These are phyloP conservation scores for Protomyces lactucae-debilis DNA, from an alignment of 1,139 yeast species.

Conservation along the genomic window DNA sequence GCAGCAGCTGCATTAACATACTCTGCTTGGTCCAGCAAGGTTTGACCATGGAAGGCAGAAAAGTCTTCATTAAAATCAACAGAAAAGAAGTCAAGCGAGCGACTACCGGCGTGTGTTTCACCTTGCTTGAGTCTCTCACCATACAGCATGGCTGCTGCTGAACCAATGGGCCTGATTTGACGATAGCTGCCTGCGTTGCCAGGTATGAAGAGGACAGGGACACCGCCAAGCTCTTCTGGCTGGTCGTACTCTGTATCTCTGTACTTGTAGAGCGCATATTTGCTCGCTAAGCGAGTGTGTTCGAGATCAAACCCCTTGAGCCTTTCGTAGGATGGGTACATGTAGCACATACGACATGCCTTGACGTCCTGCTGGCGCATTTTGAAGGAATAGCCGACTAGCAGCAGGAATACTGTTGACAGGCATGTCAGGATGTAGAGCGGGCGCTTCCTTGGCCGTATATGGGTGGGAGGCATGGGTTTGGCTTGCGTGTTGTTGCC, in stretches of 20 bases:
- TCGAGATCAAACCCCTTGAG: slow-evolving; percentile 64
- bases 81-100: slow-evolving; percentile 39
- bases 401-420: not conserved
- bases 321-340: slow-evolving; percentile 64
- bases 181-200: slow-evolving; percentile 95
- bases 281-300: slow-evolving; percentile 68
- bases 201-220: slow-evolving; percentile 88
- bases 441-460: not conserved
- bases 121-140: slow-evolving; percentile 27
- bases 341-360: slow-evolving; percentile 35
- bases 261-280: slow-evolving; percentile 75
- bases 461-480: too few relatives aligned
- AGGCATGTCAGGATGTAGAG: slow-evolving; percentile 7
- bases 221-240: slow-evolving; percentile 51
- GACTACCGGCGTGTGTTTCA: slow-evolving; percentile 22
- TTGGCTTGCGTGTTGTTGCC: too few relatives aligned
- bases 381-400: slow-evolving; percentile 29
- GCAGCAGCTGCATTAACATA: slow-evolving; percentile 80
- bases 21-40: slow-evolving; percentile 90
- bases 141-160: slow-evolving; percentile 45
- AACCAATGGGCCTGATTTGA: slow-evolving; percentile 89
- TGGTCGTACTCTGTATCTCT: slow-evolving; percentile 51
- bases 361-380: slow-evolving; percentile 33
- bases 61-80: slow-evolving; percentile 95
- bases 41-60: slow-evolving; percentile 93